Conservation (phyloP, 768 basidiomycete genomes). For the Suillus variegatus region DNA sequence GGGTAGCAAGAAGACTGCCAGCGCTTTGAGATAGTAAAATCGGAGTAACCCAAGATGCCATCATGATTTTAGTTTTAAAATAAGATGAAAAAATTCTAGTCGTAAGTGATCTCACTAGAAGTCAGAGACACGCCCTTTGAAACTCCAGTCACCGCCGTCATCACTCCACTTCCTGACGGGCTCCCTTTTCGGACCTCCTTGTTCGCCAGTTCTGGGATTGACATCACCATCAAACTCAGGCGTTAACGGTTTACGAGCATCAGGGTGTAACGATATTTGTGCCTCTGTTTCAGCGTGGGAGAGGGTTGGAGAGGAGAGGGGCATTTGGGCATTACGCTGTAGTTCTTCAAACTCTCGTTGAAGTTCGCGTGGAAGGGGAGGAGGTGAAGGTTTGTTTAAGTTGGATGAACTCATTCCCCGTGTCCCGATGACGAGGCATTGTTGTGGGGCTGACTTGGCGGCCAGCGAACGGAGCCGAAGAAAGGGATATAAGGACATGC, state of each 20-base stretch:
- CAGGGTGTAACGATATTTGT: conserved; percentile 63
- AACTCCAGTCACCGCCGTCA: conserved; percentile 82
- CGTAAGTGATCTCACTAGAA: conserved; percentile 45
- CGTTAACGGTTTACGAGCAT: conserved; percentile 57
- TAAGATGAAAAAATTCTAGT: neutral
- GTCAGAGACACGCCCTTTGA: conserved; percentile 86
- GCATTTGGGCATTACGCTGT: conserved; percentile 57
- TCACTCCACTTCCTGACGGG: conserved; percentile 64
- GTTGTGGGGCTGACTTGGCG: neutral
- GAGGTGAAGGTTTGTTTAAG: conserved; percentile 67
- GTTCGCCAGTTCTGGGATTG: conserved; percentile 83
- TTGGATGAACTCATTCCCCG: conserved; percentile 32
- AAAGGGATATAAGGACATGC: neutral
- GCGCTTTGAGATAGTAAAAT: neutral
- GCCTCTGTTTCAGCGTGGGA: conserved; percentile 36
- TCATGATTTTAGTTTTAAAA: neutral
- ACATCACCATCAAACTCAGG: conserved; percentile 79
- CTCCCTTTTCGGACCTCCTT: conserved; percentile 85
- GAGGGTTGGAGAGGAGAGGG: conserved; percentile 32
- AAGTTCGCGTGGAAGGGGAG: conserved; percentile 69
- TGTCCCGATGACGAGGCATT: neutral
- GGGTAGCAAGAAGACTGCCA: neutral
- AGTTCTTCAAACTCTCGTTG: conserved; percentile 91
- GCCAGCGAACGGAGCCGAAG: neutral
- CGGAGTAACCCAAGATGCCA: neutral